These are phyloP conservation scores for Cercophora scortea DNA, from an alignment of 495 filamentous ascomycete genomes.

Conservation along the genomic window DNA sequence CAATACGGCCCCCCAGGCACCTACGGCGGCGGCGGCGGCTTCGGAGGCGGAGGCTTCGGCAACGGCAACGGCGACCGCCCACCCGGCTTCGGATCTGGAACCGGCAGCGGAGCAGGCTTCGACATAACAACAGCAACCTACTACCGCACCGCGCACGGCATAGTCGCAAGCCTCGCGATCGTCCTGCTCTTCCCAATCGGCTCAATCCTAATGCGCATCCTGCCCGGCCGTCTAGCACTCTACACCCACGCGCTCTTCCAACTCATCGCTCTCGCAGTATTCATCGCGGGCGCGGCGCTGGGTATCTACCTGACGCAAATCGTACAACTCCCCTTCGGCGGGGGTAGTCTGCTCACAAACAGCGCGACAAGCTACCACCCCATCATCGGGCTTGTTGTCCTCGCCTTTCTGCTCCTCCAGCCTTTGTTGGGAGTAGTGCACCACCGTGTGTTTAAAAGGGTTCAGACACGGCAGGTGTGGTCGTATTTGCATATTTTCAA, in stretches of 20 bases:
- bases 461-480: constrained; percentile 38
- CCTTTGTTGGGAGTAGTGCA: constrained; percentile 55
- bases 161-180: constrained; percentile 36
- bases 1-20: not conserved
- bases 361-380: constrained; percentile 31
- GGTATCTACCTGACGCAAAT: constrained; percentile 44
- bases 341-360: constrained; percentile 12
- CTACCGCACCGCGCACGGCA: constrained; percentile 31
- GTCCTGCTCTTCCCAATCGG: constrained; percentile 47
- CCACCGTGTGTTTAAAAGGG: constrained; percentile 44
- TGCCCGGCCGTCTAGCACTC: constrained; percentile 24
- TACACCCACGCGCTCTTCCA: constrained; percentile 51
- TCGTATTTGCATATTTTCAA: constrained; percentile 55
- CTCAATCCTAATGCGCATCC: constrained; percentile 44
- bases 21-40: not conserved
- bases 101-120: constrained; percentile 11
- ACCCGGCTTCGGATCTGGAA: not conserved
- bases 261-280: constrained; percentile 39
- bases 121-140: constrained; percentile 11
- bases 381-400: constrained; percentile 53
- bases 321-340: constrained; percentile 13
- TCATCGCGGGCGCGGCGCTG: constrained; percentile 49
- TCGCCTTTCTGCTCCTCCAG: constrained; percentile 48
- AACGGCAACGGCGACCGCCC: not conserved
- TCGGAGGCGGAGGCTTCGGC: not conserved